Evolutionary conservation across 495 filamentous ascomycete genomes (phyloP), one percentile per base, ranked within the genome.

Genomic region (Penicillium antarcticum): DNA sequence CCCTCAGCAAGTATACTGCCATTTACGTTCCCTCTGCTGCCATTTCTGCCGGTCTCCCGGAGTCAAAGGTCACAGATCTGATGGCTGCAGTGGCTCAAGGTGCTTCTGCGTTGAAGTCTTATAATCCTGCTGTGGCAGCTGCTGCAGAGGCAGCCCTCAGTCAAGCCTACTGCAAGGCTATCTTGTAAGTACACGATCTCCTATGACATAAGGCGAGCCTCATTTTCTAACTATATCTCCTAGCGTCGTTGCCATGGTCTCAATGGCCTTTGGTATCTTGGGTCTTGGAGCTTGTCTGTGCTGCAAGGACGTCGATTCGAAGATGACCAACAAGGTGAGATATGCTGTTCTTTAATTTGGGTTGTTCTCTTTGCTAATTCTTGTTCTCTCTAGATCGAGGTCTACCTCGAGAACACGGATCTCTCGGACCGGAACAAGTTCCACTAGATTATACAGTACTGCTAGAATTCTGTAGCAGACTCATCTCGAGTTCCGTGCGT

Each of bases 231-330:
- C 19, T 11, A 14, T 42, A 0, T 41, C 37, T 23, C 23, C 7
- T 24, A 65, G 58, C 45, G 45, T 61, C 4, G 61, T 65, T 14
- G 50, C 58, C 9, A 62, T 65, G 58, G 53, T 59, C 7, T 58
- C 58, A 19, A 61, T 65, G 61, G 61, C 62, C 6, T 62, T 65
- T 40, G 58, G 62, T 7, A 61, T 62, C 14, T 31, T 65, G 1
- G 58, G 62, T 16, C 45, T 64, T 32, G 48, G 35, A 10, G 58
- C 61, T 29, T 64, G 61, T 50, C 52, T 64, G 0, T 64, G 55
- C 38, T 64, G 61, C 52, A 58, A 64, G 39, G 55, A 61, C 34
- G 58, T 64, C 16, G 55, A 61, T 21, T 52, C 50, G 2, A 64
- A 58, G 43, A 61, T 64, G 61, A 64, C 58, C 4, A 58, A 61